Conservation (phyloP, 768 basidiomycete species). For the Amanita phalloides region DNA sequence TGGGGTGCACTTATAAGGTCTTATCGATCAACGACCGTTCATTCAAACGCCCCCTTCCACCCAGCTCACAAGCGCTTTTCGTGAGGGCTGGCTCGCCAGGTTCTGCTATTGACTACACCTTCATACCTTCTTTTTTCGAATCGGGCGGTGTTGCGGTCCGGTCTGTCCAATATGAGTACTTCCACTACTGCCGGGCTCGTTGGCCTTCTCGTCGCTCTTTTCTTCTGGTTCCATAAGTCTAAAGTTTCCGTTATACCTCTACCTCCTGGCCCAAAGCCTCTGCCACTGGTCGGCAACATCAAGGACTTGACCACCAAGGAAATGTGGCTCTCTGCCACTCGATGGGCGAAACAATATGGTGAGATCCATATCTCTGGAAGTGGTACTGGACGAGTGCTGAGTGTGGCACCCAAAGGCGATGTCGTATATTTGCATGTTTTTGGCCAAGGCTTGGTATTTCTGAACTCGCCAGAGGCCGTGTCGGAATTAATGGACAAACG, state of each 20-base stretch:
- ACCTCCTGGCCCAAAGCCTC: slow-evolving; percentile 60
- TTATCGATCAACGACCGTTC: too few species aligned
- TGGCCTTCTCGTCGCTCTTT: slow-evolving; percentile 27
- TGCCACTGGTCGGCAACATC: slow-evolving; percentile 58
- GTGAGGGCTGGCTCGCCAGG: neutral
- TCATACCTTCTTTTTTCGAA: neutral
- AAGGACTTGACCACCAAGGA: slow-evolving; percentile 47
- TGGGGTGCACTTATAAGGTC: too few species aligned
- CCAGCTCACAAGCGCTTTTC: neutral
- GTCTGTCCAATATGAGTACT: slow-evolving; percentile 11
- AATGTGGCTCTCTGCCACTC: slow-evolving; percentile 50
- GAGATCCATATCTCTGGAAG: slow-evolving; percentile 11
- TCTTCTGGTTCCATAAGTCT: slow-evolving; percentile 32
- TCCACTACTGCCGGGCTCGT: slow-evolving; percentile 21
- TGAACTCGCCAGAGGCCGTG: slow-evolving; percentile 49
- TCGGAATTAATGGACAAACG: slow-evolving; percentile 61
- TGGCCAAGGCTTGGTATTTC: slow-evolving; percentile 57
- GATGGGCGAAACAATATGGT: slow-evolving; percentile 62
- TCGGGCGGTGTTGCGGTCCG: neutral
- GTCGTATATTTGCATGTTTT: slow-evolving; percentile 56
- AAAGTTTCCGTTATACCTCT: slow-evolving; percentile 29
- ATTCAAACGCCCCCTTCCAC: neutral
- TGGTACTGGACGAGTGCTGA: slow-evolving; percentile 4
- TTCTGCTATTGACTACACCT: neutral
- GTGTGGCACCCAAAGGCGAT: slow-evolving; percentile 31